Conservation (phyloP, 2,329 filamentous ascomycete species). For the Epichloe coenophiala region DNA sequence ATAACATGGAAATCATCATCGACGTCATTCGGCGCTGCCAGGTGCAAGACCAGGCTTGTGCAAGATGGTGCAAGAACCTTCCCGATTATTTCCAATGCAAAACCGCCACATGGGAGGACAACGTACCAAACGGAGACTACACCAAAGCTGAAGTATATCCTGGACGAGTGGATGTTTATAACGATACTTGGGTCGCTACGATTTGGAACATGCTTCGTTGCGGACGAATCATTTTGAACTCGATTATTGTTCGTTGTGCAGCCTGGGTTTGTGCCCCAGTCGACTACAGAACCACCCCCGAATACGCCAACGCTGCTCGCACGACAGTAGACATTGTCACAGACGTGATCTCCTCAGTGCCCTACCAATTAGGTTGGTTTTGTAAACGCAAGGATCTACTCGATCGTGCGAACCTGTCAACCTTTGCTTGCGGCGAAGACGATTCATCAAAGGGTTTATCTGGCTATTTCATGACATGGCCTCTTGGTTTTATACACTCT, state of each 20-base stretch:
- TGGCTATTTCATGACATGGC: conserved; percentile 47
- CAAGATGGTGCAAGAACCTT: conserved; percentile 35
- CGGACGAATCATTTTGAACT: conserved; percentile 39
- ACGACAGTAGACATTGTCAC: conserved; percentile 39
- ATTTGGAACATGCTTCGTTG: conserved; percentile 43
- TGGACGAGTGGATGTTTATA: conserved; percentile 45
- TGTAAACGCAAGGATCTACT: conserved; percentile 29
- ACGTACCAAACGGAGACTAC: conserved; percentile 38
- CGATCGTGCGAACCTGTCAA: conserved; percentile 25
- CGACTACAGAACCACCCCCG: conserved; percentile 49
- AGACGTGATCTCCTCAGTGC: conserved; percentile 48
- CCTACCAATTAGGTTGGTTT: conserved; percentile 48
- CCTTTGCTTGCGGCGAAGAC: conserved; percentile 37
- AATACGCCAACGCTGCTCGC: conserved; percentile 42
- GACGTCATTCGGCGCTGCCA: conserved; percentile 39
- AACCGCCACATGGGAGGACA: conserved; percentile 44
- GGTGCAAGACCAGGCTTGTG: conserved; percentile 36
- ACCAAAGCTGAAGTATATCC: conserved; percentile 42
- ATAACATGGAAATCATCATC: conserved; percentile 36
- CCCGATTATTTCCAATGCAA: conserved; percentile 37
- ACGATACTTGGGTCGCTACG: conserved; percentile 44
- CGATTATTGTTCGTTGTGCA: conserved; percentile 42
- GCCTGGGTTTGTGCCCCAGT: conserved; percentile 47
- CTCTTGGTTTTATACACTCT: conserved; percentile 36
- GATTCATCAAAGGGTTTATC: conserved; percentile 38